Evolutionary conservation across 495 filamentous ascomycete genomes (phyloP), one percentile per base, ranked within the genome.

Genomic region (Penicillium ucsense): DNA sequence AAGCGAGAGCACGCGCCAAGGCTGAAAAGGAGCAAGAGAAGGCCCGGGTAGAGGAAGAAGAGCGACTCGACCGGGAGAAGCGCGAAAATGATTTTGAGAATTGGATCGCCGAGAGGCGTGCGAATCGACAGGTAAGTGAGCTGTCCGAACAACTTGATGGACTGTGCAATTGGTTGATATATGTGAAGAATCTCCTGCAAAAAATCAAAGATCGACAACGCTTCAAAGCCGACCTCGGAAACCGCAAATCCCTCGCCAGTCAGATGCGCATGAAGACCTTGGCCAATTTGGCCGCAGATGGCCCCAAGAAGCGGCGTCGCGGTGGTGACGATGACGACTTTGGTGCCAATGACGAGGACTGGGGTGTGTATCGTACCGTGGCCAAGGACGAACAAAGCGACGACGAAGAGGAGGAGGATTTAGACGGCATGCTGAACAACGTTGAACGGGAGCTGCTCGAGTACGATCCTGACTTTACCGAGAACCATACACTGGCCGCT

Each of bases 221-320:
- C 27, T 76, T 96, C 45, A 95, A 92, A 64, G 84, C 85, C 1
- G 92, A 98, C 56, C 76, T 96, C 0, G 88, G 89, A 29, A 95
- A 97, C 62, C 85, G 92, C 50, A 98, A 98, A 62, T 95, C 89
- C 1, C 78, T 96, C 8, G 94, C 94, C 8, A 88, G 81, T 46
- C 92, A 96, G 57, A 89, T 92, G 71, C 86, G 92, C 31, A 98
- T 98, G 92, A 96, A 97, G 68, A 88, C 80, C 10, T 84, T 98
- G n/a, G 94, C 92, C 36, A 95, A 94, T 54, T 83, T 98, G 2
- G 92, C 92, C 10, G 89, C 90, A 0, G 92, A 98, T 65, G 82
- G 81, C 12, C 90, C 91, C 0, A 81, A 80, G 47, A 88, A 88
- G 63, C 91, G 91, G 59, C 79, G 90, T 35, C 78, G 92, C 28